These are phyloP conservation scores for Chloromonas sp. DNA, from an alignment of 163 green algal species.

Conservation along the genomic window DNA sequence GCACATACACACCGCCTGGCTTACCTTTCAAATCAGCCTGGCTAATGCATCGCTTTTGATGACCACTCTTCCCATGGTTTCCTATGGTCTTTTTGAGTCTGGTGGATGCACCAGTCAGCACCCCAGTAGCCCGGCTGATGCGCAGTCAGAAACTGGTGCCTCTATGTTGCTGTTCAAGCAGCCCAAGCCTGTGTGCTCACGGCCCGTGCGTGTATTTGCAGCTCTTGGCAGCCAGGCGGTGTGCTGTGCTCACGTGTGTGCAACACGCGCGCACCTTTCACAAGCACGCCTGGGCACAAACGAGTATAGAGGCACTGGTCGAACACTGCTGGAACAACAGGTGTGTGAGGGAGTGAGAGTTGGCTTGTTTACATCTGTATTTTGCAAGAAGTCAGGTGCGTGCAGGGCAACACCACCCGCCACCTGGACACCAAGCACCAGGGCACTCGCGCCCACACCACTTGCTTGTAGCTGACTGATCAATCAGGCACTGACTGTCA, in stretches of 20 bases:
- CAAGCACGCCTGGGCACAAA: conserved; percentile 32
- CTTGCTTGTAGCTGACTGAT: too few relatives aligned
- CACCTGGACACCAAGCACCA: neutral
- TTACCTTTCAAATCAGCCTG: too few relatives aligned
- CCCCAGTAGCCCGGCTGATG: neutral
- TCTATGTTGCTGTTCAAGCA: too few relatives aligned
- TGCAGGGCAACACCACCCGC: neutral
- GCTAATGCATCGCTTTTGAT: too few relatives aligned
- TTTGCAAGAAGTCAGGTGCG: neutral
- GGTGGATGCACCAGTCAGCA: neutral
- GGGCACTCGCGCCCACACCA: too few relatives aligned
- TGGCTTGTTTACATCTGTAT: too few relatives aligned
- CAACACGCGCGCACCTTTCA: conserved; percentile 21
- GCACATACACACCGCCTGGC: too few relatives aligned
- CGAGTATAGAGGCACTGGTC: conserved; percentile 28
- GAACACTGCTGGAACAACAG: conserved; percentile 28
- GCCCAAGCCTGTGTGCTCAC: neutral
- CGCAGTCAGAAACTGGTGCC: neutral
- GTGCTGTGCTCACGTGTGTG: conserved; percentile 25
- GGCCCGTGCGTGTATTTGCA: neutral
- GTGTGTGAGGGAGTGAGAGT: neutral
- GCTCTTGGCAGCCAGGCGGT: conserved; percentile 11
- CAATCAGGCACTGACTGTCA: too few relatives aligned
- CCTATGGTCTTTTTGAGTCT: too few relatives aligned
- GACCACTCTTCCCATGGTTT: too few relatives aligned